Base-by-base conservation (phyloP, 306 rosid genomes). In the Rosa persica region DNA sequence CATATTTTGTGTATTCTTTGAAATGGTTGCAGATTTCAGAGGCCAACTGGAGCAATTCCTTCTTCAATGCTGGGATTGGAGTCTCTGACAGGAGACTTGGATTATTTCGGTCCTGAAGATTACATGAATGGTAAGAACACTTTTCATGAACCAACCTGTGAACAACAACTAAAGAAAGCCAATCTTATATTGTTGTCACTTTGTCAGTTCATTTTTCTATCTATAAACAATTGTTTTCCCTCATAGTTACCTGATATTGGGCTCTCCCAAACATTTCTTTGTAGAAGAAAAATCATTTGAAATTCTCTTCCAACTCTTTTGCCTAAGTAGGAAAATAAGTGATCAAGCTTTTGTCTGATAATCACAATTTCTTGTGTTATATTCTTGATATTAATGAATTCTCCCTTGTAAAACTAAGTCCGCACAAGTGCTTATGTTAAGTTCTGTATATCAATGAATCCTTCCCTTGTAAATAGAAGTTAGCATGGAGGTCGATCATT, bases 41-140 rank as follows among this genome's bases (percentile, higher is more conserved):
- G 98, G 83, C 97, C 97, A 82, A 85, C 90, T 38, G 96, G 94
- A 17, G 76, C 87, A 75, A 91, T 93, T 71, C 87, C 87, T 40
- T 90, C 88, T 57, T 88, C 92, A 67, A 85, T 87, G 85, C 70
- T 90, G 71, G 98, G 98, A 73, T 88, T 93, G 79, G 98, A 93
- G 83, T 86, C 93, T 67, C 34, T 89, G 48, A 89, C 91, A 0
- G 98, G 98, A 84, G 83, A 79, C 67, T 81, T 93, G 75, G 90
- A 88, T 77, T 84, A 85, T 83, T 89, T 93, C 69, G 90, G 93
- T 77, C 88, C 89, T 78, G 96, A 87, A 80, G 98, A 93, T 82
- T 93, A 85, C 81, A 87, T 93, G 34, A 93, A 89, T 75, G 98
- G 98, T 92, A 84, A 89, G 67, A 74, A 47, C 30, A 65, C 73